Percentiles rank a stretch among this genome's conserved stretches.
These are phyloP conservation scores for Spencermartinsiella ligniputridi DNA, from an alignment of 1,139 yeast genomes.

Conservation along the genomic window DNA sequence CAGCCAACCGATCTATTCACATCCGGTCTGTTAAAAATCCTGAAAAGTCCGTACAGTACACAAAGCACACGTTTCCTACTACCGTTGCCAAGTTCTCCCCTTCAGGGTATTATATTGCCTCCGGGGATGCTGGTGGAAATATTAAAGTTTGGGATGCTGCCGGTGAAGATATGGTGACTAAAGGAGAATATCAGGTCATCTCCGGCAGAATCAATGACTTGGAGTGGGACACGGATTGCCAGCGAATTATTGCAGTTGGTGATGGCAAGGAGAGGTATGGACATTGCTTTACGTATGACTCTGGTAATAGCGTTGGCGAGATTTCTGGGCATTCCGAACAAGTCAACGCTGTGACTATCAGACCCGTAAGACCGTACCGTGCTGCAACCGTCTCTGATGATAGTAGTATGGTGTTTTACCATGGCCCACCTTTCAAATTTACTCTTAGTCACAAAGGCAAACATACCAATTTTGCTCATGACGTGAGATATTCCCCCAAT, in stretches of 20 bases:
- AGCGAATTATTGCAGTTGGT: constrained; percentile 89
- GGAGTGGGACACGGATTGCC: constrained; percentile 89
- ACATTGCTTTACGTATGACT: constrained; percentile 87
- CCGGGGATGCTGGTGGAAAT: constrained; percentile 85
- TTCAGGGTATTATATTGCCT: constrained; percentile 83
- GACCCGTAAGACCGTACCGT: constrained; percentile 86
- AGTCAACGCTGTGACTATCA: constrained; percentile 78
- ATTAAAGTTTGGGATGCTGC: constrained; percentile 84
- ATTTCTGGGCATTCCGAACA: constrained; percentile 89
- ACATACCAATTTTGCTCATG: constrained; percentile 76
- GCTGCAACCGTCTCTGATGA: constrained; percentile 95
- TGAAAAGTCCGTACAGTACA: constrained; percentile 54
- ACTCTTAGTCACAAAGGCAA: constrained; percentile 64
- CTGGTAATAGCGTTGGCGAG: constrained; percentile 94
- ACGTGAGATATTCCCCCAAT: constrained; percentile 77
- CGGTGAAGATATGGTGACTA: constrained; percentile 57
- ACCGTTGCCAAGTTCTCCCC: constrained; percentile 87
- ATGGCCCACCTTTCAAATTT: constrained; percentile 94
- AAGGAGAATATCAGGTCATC: constrained; percentile 78
- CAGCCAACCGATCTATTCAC: constrained; percentile 74
- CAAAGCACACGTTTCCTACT: constrained; percentile 63
- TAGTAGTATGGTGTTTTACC: constrained; percentile 73
- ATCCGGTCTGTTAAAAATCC: constrained; percentile 61
- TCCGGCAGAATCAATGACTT: constrained; percentile 79
- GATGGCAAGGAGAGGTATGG: constrained; percentile 91